Evolutionary conservation across 2,329 filamentous ascomycete genomes (phyloP).

Genomic region (Aspergillus ustus): DNA sequence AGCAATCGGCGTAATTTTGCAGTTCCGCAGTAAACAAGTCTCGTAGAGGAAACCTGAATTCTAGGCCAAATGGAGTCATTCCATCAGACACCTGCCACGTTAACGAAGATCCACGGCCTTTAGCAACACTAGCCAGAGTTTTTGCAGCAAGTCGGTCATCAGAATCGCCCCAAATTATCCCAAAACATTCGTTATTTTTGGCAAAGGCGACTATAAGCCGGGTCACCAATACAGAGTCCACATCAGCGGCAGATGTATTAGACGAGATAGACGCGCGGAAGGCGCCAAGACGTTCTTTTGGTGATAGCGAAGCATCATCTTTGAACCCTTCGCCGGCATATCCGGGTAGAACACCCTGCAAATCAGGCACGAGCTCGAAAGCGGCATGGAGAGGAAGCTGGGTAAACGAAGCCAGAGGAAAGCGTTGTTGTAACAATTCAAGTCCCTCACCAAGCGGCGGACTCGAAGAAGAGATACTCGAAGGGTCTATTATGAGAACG

Average conservation of each 20-base stretch:
- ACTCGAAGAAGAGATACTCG: conserved; percentile 31
- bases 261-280: conserved; percentile 69
- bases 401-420: conserved; percentile 69
- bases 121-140: conserved; percentile 84
- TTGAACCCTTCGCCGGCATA: conserved; percentile 34
- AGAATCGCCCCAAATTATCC: conserved; percentile 80
- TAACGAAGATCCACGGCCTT: conserved; percentile 82
- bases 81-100: conserved; percentile 85
- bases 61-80: conserved; percentile 58
- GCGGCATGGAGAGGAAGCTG: conserved; percentile 67
- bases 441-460: conserved; percentile 38
- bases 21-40: conserved; percentile 86
- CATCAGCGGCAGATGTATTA: conserved; percentile 75
- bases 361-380: conserved; percentile 50
- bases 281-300: conserved; percentile 55
- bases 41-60: conserved; percentile 78
- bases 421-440: conserved; percentile 59
- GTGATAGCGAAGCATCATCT: conserved; percentile 35
- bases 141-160: conserved; percentile 87
- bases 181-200: conserved; percentile 63
- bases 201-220: conserved; percentile 72
- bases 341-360: conserved; percentile 37
- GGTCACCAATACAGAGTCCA: conserved; percentile 71
- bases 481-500: conserved; percentile 49
- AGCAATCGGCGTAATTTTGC: conserved; percentile 63